Evolutionary conservation across 2,329 filamentous ascomycete species (phyloP), one percentile per base, ranked within the genome.

Genomic region (Trichophyton schoenleinii): DNA sequence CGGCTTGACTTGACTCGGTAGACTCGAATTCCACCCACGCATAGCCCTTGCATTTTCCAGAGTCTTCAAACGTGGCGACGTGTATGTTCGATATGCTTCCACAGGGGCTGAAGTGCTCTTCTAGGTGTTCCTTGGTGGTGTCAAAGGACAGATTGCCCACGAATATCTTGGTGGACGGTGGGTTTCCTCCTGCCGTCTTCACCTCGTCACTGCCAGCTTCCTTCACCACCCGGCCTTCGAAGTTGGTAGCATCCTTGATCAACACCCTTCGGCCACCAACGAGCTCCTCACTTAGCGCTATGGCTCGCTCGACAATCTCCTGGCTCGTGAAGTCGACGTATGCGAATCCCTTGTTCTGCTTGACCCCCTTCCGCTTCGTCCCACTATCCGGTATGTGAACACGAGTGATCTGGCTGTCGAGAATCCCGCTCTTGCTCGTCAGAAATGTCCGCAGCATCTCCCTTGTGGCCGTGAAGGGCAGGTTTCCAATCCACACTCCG

Each of bases 31-130:
- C 89, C 64, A 99, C 85, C 91, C 94, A 99, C 4, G 87, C 94
- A 75, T 87, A 99, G 18, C 94, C 95, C 77, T 97, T 97, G 79
- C 94, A 99, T 77, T 97, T 99, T 49, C 94, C 94, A 20, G 87
- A 87, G 73, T 99, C 95, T 74, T 97, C 89, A 71, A 99, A 99
- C 0, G 91, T 96, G 2, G 94, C 94, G 66, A 97, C 79, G 75
- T 95, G 92, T 65, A 90, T 82, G 77, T 88, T 88, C 60, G 86
- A 83, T 64, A 97, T 84, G 64, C 86, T 80, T 58, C 94, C 94
- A 71, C 92, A 97, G 72, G 87, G 89, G 57, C 81, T 81, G 73
- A 96, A 97, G 71, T 96, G 89, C 65, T 86, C 81, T 66, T 84
- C 80, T 58, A 99, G 75, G 67, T 89, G 85, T 60, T 96, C 90